phyloP scores from a whole-genome alignment of 176 grass and related monocot genomes.

The Calamus simplicifolius region DNA sequence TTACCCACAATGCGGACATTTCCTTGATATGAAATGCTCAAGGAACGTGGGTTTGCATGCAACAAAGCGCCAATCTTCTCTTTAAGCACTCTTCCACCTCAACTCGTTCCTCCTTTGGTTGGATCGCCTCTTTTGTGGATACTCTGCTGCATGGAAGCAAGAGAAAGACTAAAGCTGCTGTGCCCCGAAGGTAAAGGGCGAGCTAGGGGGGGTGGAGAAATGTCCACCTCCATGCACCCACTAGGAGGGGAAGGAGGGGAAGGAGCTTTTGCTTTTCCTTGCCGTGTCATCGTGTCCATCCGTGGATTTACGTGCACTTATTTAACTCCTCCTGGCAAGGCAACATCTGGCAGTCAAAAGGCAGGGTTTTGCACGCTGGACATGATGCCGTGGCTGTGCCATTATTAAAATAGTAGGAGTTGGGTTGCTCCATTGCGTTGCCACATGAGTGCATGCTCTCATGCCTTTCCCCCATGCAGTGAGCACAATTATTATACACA shows the following conservation, averaged over 20 bases:
- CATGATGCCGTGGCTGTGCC: slow-evolving; percentile 14
- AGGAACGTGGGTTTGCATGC: no score
- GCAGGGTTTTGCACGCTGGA: slow-evolving; percentile 19
- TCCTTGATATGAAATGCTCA: no score
- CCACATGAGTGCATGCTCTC: slow-evolving; percentile 12
- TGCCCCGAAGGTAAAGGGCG: slow-evolving; percentile 17
- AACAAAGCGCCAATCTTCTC: no score
- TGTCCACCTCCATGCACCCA: slow-evolving; percentile 21
- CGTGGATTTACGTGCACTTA: background rate
- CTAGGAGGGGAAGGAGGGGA: background rate
- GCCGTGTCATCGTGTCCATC: slow-evolving; percentile 9
- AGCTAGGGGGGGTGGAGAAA: no score
- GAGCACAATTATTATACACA: slow-evolving; percentile 35
- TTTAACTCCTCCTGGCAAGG: slow-evolving; percentile 2
- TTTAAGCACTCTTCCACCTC: background rate
- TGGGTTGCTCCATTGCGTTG: background rate
- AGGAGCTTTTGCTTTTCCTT: slow-evolving; percentile 33
- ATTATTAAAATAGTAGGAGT: slow-evolving; percentile 21
- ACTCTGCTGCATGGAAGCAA: slow-evolving; percentile 45
- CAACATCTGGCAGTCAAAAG: slow-evolving; percentile 23
- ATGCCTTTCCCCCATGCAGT: slow-evolving; percentile 23
- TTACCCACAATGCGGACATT: no score
- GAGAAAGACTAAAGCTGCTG: slow-evolving; percentile 51
- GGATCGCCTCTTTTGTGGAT: slow-evolving; percentile 3
- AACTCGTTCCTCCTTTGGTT: background rate